Base-by-base conservation (phyloP, 257 asterid species). In the Prunella vulgaris region DNA sequence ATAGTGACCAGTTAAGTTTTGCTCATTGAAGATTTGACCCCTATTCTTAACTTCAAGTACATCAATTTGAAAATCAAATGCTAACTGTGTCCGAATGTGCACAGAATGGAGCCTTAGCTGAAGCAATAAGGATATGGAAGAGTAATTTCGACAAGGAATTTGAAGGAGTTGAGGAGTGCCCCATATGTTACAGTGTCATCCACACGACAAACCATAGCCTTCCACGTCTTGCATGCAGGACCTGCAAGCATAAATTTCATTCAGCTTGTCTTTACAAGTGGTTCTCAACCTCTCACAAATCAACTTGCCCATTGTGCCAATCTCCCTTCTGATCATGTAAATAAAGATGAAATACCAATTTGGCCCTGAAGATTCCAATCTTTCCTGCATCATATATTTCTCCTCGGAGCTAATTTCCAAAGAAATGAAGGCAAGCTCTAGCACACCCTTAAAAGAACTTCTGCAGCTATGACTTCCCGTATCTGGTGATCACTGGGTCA, bases 281-380 rank as follows among this genome's bases (percentile, higher is more conserved):
- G 99, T 94, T 94, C 80, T 94, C 99, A n/a, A 94, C 99, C 70
- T 91, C 99, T 60, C 93, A 91, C 84, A 94, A 94, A 75, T 91
- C 99, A 24, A 91, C 93, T 54, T 94, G 99, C 70, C 99, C 99
- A 10, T 72, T 94, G 79, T 94, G 99, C 78, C 99, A 94, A 79
- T 91, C 97, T 74, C 97, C 99, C 51, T 94, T 94, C 76, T 91
- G 81, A 90, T 84, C 68, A 68, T 71, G 48, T 54, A 60, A 69
- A 65, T 28, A 25, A 21, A 35, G 59, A 24, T 53, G 10, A 13
- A 21, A 28, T 35, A 53, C 61, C 28, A 13, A 7, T 53, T 51
- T 32, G 38, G 64, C 62, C 67, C 61, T 27, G 17, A 32, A 37
- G 27, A 65, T 42, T 27, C 30, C 61, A 35, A 42, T 48, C 72